These are phyloP conservation scores for Erodium trifolium DNA, from an alignment of 441 rosid species.

Conservation along the genomic window DNA sequence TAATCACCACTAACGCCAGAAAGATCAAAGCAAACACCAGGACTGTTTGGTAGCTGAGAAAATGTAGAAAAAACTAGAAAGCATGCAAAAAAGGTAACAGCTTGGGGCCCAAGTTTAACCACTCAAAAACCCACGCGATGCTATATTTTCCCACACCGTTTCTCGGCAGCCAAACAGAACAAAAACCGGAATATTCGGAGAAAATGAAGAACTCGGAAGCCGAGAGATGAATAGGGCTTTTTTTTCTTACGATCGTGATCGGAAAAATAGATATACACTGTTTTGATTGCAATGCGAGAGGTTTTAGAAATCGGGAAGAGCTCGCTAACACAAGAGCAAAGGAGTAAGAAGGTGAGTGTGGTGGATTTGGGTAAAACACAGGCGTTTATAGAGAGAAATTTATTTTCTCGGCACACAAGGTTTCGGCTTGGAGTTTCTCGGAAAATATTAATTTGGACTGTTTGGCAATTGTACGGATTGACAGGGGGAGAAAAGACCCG, in stretches of 20 bases:
- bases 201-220: neutral
- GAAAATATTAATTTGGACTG: too few relatives aligned
- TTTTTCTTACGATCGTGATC: neutral
- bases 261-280: neutral
- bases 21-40: too few relatives aligned
- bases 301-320: neutral
- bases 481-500: too few relatives aligned
- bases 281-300: neutral
- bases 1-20: too few relatives aligned
- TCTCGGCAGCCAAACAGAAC: slow-evolving; percentile 8
- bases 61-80: neutral
- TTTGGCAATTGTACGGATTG: too few relatives aligned
- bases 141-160: neutral
- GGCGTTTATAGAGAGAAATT: too few relatives aligned
- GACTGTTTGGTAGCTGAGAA: neutral
- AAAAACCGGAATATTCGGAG: neutral
- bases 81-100: neutral
- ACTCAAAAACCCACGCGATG: neutral
- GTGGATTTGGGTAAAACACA: too few relatives aligned
- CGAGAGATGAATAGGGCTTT: neutral
- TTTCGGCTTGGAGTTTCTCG: too few relatives aligned
- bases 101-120: neutral
- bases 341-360: too few relatives aligned
- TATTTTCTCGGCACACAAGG: too few relatives aligned
- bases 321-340: too few relatives aligned